Evolutionary conservation across 2,329 filamentous ascomycete genomes (phyloP).

Genomic region (Beauveria bassiana): DNA sequence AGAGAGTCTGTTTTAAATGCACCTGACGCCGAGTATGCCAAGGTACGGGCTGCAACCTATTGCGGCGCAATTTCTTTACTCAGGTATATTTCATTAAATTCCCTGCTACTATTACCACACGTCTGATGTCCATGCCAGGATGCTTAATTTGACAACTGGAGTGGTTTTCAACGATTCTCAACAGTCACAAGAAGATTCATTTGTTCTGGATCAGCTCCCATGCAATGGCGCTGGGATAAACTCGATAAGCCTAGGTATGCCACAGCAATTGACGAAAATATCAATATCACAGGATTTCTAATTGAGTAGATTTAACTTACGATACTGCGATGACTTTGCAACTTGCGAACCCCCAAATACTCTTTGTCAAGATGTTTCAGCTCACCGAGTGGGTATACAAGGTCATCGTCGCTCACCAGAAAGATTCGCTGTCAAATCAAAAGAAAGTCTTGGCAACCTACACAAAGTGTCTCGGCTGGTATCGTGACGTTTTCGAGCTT

Average conservation of each 20-base stretch:
- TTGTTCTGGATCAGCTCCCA: not conserved
- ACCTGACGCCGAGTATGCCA: not conserved
- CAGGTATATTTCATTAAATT: not conserved
- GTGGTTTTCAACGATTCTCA: not conserved
- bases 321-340: not conserved
- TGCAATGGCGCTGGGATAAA: not conserved
- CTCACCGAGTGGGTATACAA: slow-evolving; percentile 16
- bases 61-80: slow-evolving; percentile 13
- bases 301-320: not conserved
- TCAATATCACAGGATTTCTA: not conserved
- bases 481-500: slow-evolving; percentile 13
- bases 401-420: not conserved
- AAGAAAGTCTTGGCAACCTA: slow-evolving; percentile 8
- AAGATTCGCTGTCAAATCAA: not conserved
- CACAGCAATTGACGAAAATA: not conserved
- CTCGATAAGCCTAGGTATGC: not conserved
- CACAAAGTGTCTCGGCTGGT: slow-evolving; percentile 16
- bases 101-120: not conserved
- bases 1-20: not conserved
- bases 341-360: not conserved
- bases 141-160: not conserved
- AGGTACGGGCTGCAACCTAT: slow-evolving; percentile 5
- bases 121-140: not conserved
- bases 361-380: slow-evolving; percentile 13
- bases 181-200: not conserved